Base-by-base conservation (phyloP, 257 asterid genomes). In the Leonotis leonurus region DNA sequence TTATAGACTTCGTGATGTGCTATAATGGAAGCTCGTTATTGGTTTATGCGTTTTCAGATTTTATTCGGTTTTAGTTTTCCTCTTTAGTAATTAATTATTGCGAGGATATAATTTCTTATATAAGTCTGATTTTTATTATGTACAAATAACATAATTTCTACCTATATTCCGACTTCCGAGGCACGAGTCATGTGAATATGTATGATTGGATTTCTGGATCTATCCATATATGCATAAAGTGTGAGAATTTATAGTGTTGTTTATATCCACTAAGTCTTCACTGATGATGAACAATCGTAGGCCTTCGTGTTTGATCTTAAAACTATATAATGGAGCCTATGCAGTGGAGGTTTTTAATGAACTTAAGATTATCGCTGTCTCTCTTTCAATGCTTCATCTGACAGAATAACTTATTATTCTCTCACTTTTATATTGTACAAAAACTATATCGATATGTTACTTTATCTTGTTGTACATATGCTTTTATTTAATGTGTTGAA, bases 201-300 rank as follows among this genome's bases (percentile, higher is more conserved):
- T n/a, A n/a, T n/a, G 57, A n/a, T n/a, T n/a, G n/a, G n/a, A n/a
- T 16, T 18, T 29, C n/a, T 37, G 33, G 43, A 50, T 6, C n/a
- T 13, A 7, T 44, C 17, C 64, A 20, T 50, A 4, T 16, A 40
- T 25, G 3, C 36, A 17, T 60, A 11, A 41, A 17, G 25, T 39
- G 41, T 20, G 66, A 51, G n/a, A n/a, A n/a, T n/a, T n/a, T n/a
- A n/a, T n/a, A n/a, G n/a, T 61, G 18, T 53, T 57, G 25, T 56
- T 55, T 18, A 41, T 22, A 20, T 7, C 17, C 17, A 35, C 45
- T 33, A 60, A 62, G 12, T 27, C 20, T 49, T 36, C 52, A 55
- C 29, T 32, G 54, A 24, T 13, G 48, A 11, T 27, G 24, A 30
- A 12, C 33, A 39, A 21, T 36, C 17, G 29, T 30, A 27, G 13